These are phyloP conservation scores for Claviceps purpurea DNA, from an alignment of 2,329 filamentous ascomycete species.

Conservation along the genomic window DNA sequence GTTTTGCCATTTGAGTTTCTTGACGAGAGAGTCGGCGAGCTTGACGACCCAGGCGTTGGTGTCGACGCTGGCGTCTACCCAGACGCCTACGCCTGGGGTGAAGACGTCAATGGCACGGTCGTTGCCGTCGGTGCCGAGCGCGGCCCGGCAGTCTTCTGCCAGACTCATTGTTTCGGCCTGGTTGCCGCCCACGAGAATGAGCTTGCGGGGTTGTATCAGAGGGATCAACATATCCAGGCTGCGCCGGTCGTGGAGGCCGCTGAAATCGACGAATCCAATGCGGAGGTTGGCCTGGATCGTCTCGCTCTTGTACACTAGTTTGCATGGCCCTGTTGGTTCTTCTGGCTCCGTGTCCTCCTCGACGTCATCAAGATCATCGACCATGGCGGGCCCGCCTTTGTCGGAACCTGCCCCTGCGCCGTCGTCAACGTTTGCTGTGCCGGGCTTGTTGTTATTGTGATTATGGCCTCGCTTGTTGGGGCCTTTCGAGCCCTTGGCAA, in stretches of 20 bases:
- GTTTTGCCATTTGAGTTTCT: constrained; percentile 86
- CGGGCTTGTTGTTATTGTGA: constrained; percentile 23
- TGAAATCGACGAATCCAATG: constrained; percentile 82
- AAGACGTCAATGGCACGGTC: constrained; percentile 55
- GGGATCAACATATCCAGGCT: constrained; percentile 92
- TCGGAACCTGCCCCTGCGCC: constrained; percentile 26
- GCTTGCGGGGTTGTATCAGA: constrained; percentile 82
- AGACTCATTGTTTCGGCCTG: constrained; percentile 65
- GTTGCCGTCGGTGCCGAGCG: constrained; percentile 38
- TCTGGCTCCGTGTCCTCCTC: constrained; percentile 43
- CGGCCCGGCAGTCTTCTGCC: constrained; percentile 64
- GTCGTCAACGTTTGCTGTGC: constrained; percentile 24
- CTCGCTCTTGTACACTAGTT: constrained; percentile 52
- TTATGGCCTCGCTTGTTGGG: constrained; percentile 47
- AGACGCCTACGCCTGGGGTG: constrained; percentile 59
- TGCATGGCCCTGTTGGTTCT: constrained; percentile 53
- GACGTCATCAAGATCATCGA: constrained; percentile 44
- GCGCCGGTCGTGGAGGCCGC: constrained; percentile 83
- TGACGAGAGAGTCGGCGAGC: constrained; percentile 70
- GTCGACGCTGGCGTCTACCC: constrained; percentile 84
- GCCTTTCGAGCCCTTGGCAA: constrained; percentile 21
- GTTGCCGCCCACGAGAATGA: constrained; percentile 80
- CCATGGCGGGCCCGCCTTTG: constrained; percentile 25
- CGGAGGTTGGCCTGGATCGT: constrained; percentile 56
- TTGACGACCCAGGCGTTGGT: constrained; percentile 96